Conservation (phyloP, 2,329 filamentous ascomycete species). For the Neonectria sp. region DNA sequence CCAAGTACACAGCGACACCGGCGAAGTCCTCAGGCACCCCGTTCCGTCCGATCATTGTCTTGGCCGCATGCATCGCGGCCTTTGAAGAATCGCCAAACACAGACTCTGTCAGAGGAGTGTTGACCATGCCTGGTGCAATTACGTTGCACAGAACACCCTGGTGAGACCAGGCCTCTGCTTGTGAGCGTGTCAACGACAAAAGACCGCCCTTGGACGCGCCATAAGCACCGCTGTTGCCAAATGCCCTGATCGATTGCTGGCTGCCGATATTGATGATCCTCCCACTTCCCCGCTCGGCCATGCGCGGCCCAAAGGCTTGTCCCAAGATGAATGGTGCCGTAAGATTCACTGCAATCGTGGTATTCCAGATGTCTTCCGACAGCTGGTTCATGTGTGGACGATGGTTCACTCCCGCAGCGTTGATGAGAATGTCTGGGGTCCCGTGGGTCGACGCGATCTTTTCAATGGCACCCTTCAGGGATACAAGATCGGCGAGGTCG, state of each 20-base stretch:
- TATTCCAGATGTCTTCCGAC: conserved; percentile 49
- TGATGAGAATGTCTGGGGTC: conserved; percentile 51
- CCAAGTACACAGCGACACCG: conserved; percentile 49
- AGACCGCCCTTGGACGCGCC: conserved; percentile 52
- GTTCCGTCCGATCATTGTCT: conserved; percentile 52
- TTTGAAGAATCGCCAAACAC: conserved; percentile 43
- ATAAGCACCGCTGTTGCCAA: conserved; percentile 53
- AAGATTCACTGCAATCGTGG: conserved; percentile 52
- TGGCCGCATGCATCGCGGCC: conserved; percentile 42
- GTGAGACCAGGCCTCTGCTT: conserved; percentile 54
- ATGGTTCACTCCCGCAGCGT: conserved; percentile 50
- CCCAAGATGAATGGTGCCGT: conserved; percentile 52
- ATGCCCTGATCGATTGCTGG: conserved; percentile 52
- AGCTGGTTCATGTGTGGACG: conserved; percentile 50
- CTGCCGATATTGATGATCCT: conserved; percentile 53
- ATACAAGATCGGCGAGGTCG: conserved; percentile 37
- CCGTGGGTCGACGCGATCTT: conserved; percentile 43
- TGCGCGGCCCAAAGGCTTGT: conserved; percentile 51
- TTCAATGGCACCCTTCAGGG: conserved; percentile 33
- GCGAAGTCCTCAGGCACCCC: conserved; percentile 51
- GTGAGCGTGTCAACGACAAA: conserved; percentile 50
- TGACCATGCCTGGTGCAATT: conserved; percentile 51
- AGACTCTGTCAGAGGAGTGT: conserved; percentile 46
- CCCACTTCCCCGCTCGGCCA: conserved; percentile 51
- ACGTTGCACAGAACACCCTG: conserved; percentile 53